Base-by-base conservation (phyloP, 1,139 yeast species). In the Pichia sorboxylosa region DNA sequence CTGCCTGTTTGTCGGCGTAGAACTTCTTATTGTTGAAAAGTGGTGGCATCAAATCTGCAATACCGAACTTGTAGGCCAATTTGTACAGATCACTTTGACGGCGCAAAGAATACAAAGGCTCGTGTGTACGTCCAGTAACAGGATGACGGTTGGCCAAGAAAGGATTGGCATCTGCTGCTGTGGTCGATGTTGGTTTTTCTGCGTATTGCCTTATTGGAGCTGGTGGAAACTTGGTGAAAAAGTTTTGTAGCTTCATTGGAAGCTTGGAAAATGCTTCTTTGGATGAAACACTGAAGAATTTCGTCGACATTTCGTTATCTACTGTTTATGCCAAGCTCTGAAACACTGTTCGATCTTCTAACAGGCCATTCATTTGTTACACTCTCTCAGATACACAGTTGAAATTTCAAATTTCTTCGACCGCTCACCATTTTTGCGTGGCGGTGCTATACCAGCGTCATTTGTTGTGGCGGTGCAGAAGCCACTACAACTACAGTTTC, bases 121-220 rank as follows among this genome's bases (percentile, higher is more conserved):
- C 75, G 47, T 83, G 92, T 63, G 80, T 73, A 45, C 62, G 67
- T 14, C 82, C 74, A 14, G 93, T 82, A 19, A 78, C 72, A 13
- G 93, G 85, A 55, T 87, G 85, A 51, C 71, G 79, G 54, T 84
- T 85, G 18, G 94, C 79, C 36, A 84, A 57, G 54, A 90, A 90
- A 33, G 98, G 98, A 55, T 90, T 90, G 47, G 83, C 80, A 37
- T 69, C 66, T 16, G 73, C 68, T 30, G 84, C 87, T 32, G 62
- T 62, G 16, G 81, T 72, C 21, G 71, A 61, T 5, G 82, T 70
- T 33, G 94, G 81, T 42, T 65, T 69, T 4, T 62, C 57, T 7
- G 82, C 62, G 55, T 85, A 87, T 44, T 66, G 53, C 20, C 66
- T 67, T 54, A 72, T 73, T n/a, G 93, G 90, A 26, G 79, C 62